These are phyloP conservation scores for Nepenthes mirabilis DNA, from an alignment of 148 eudicot species.

Conservation along the genomic window DNA sequence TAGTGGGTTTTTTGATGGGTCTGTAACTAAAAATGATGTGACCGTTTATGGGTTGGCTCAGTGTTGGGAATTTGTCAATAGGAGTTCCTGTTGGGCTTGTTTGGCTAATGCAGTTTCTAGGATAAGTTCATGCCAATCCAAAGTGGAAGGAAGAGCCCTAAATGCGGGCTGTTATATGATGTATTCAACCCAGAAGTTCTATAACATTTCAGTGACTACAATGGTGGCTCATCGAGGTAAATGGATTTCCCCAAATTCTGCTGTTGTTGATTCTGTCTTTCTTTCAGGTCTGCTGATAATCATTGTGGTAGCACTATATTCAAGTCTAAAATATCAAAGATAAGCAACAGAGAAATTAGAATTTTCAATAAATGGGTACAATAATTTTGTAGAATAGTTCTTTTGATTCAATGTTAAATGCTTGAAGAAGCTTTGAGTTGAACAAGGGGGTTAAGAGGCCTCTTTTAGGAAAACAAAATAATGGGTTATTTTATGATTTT, in stretches of 20 bases:
- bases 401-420: no score
- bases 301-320: no score
- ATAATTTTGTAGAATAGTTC: no score
- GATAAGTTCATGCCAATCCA: conserved; percentile 20
- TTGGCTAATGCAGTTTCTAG: conserved; percentile 16
- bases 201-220: conserved; percentile 11
- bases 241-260: background rate
- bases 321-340: no score
- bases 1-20: conserved; percentile 22
- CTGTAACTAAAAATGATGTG: conserved; percentile 12
- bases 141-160: conserved; percentile 28
- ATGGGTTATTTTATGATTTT: no score
- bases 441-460: no score
- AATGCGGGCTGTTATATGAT: conserved; percentile 47
- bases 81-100: conserved; percentile 27
- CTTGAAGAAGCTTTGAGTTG: no score
- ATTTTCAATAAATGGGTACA: no score
- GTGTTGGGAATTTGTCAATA: conserved; percentile 36
- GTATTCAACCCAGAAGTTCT: conserved; percentile 32
- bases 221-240: background rate
- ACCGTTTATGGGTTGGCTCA: conserved; percentile 42
- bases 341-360: no score
- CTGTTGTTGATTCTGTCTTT: no score
- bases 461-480: no score
- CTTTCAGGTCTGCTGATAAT: no score